These are phyloP conservation scores for Aspergillus fijiensis DNA, from an alignment of 2,329 filamentous ascomycete genomes.

Conservation along the genomic window DNA sequence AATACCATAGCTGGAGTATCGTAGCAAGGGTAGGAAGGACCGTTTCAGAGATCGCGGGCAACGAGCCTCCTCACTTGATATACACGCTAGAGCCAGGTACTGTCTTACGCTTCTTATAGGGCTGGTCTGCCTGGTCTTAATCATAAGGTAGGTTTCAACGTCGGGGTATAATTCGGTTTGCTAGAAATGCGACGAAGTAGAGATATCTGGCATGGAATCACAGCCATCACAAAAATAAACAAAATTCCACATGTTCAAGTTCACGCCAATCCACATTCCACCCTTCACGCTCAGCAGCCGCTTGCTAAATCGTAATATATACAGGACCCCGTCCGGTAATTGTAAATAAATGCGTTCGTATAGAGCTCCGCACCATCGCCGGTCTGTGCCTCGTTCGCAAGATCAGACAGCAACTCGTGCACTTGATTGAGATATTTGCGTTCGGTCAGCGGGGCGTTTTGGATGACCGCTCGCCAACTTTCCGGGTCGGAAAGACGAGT, in stretches of 20 bases:
- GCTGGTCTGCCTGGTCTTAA: too few species aligned
- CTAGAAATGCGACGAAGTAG: conserved; percentile 13
- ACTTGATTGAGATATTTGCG: conserved; percentile 80
- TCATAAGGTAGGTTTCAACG: neutral
- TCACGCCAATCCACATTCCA: conserved; percentile 10
- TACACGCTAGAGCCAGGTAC: too few species aligned
- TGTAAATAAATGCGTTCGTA: conserved; percentile 83
- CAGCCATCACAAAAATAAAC: conserved; percentile 9
- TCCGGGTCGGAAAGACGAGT: conserved; percentile 78
- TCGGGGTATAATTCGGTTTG: conserved; percentile 23
- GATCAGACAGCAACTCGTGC: conserved; percentile 67
- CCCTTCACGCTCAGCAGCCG: conserved; percentile 15
- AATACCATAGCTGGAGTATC: too few species aligned
- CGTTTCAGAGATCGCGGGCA: too few species aligned
- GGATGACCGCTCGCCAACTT: conserved; percentile 78
- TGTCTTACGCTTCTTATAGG: too few species aligned
- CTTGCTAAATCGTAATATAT: conserved; percentile 76
- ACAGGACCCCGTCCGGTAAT: conserved; percentile 80
- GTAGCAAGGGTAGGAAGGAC: too few species aligned
- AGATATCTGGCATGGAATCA: conserved; percentile 11
- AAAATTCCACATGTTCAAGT: conserved; percentile 17
- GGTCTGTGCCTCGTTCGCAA: conserved; percentile 54
- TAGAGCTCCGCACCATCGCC: conserved; percentile 53
- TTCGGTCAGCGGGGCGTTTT: conserved; percentile 72
- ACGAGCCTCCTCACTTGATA: too few species aligned